phyloP scores from a whole-genome alignment of 2,329 filamentous ascomycete species.

The Xylogone sp. region DNA sequence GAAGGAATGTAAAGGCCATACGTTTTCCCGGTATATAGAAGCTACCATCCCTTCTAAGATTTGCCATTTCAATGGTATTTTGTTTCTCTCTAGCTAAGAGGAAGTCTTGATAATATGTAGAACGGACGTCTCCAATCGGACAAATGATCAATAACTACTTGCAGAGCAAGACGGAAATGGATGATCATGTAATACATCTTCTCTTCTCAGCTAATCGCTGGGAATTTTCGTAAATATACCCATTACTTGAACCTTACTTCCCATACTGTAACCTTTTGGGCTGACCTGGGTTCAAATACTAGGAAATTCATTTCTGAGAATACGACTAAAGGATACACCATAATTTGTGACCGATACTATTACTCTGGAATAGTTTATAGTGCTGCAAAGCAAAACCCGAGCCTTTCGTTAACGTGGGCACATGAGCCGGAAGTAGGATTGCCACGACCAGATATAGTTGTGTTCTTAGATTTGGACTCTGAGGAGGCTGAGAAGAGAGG shows the following conservation, averaged over 20 bases:
- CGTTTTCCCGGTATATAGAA: slow-evolving; percentile 58
- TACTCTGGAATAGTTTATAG: slow-evolving; percentile 93
- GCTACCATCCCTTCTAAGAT: neutral
- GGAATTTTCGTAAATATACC: slow-evolving; percentile 41
- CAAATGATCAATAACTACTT: slow-evolving; percentile 67
- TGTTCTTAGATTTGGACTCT: slow-evolving; percentile 82
- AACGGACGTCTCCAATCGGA: slow-evolving; percentile 64
- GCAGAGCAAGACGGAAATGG: slow-evolving; percentile 52
- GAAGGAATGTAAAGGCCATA: slow-evolving; percentile 51
- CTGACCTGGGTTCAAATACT: slow-evolving; percentile 1
- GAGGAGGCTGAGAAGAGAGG: slow-evolving; percentile 69
- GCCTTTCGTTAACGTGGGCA: slow-evolving; percentile 73
- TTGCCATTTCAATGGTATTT: neutral
- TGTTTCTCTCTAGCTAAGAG: neutral
- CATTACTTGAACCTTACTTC: neutral
- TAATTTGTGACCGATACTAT: slow-evolving; percentile 91
- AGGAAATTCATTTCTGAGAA: slow-evolving; percentile 49
- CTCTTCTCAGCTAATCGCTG: slow-evolving; percentile 72
- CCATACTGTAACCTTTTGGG: neutral
- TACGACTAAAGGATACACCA: slow-evolving; percentile 63
- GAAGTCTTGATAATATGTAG: slow-evolving; percentile 35
- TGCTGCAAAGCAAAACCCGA: slow-evolving; percentile 75
- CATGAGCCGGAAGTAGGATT: slow-evolving; percentile 80
- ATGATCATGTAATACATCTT: slow-evolving; percentile 69
- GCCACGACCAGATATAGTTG: slow-evolving; percentile 78